Base-by-base conservation (phyloP, 1,284 basidiomycete genomes). In the Chondrostereum purpureum region DNA sequence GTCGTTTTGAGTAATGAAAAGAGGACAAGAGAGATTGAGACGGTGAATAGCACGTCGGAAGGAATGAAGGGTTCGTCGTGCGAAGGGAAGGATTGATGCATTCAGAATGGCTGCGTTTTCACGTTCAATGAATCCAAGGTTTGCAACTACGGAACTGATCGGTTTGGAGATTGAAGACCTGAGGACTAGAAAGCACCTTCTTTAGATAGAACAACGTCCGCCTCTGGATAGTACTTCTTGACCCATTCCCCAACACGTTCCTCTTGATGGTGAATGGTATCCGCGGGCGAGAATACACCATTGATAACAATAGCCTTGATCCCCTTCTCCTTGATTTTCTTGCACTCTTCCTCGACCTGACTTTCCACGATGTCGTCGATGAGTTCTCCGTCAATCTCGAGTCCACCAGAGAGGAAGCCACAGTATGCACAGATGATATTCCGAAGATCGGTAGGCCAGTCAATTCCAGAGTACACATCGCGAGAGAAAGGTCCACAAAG, bases 51-150 rank as follows among this genome's bases (percentile, higher is more conserved):
- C 75, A 3, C 57, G 58, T 51, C 72, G 64, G 62, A 80, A 82
- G 21, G 73, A 71, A 1, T 56, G 40, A 36, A 81, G 73, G 0
- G 78, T 79, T 44, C 63, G 62, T 35, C 66, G 66, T 0, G 78
- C 78, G 53, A 77, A 80, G 17, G 67, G 62, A 13, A 79, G 66
- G 49, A 82, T 73, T 10, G 78, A 75, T 4, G 78, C 76, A 54
- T 82, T 82, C 49, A 81, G 66, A 42, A 82, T 78, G 16, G 76
- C 59, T 0, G 80, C 78, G 47, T 82, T 81, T 58, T 81, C 80
- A 31, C 79, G 70, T 53, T 80, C 75, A 13, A 81, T 62, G 43
- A 80, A 66, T 39, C 78, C 77, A 43, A 78, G 64, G 48, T 73
- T 71, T 8, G 73, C 76, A 42, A 78, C 75, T 54, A 8, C 43